These are phyloP conservation scores for Penicillium concentricum DNA, from an alignment of 2,329 filamentous ascomycete genomes.

Conservation along the genomic window DNA sequence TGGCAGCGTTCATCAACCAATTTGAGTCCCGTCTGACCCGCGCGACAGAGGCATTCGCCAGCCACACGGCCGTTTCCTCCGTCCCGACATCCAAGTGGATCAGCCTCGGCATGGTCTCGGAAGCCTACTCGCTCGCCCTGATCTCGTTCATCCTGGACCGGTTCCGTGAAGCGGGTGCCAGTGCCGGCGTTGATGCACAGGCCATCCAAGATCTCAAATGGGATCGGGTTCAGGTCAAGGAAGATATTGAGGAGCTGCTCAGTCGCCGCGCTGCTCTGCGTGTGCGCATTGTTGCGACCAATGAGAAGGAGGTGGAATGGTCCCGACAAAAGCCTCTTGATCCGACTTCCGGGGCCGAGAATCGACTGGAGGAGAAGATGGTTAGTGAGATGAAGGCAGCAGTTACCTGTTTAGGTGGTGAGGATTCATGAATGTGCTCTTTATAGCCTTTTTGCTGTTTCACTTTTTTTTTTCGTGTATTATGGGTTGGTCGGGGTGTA, in stretches of 20 bases:
- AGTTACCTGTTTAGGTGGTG: conserved; percentile 43
- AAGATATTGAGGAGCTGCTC: conserved; percentile 82
- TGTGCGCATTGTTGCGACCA: conserved; percentile 71
- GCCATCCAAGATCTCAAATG: conserved; percentile 73
- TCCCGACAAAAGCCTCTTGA: conserved; percentile 43
- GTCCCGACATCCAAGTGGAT: conserved; percentile 58
- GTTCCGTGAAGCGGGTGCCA: conserved; percentile 63
- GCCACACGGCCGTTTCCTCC: conserved; percentile 45
- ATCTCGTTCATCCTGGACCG: conserved; percentile 70
- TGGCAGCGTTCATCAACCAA: conserved; percentile 83
- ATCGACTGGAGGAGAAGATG: conserved; percentile 72
- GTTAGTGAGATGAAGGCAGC: conserved; percentile 65
- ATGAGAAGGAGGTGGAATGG: conserved; percentile 68
- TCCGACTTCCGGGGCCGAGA: conserved; percentile 54
- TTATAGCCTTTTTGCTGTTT: conserved; percentile 15
- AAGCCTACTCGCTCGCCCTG: conserved; percentile 76
- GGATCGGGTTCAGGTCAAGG: conserved; percentile 69
- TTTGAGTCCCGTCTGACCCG: conserved; percentile 76
- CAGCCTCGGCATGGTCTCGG: conserved; percentile 70
- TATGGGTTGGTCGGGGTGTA: conserved; percentile 18
- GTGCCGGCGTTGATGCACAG: conserved; percentile 55
- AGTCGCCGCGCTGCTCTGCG: conserved; percentile 66
- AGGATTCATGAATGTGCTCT: conserved; percentile 30
- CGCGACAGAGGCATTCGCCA: conserved; percentile 69
- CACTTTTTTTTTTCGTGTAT: conserved; percentile 8